Base-by-base conservation (phyloP, 164 flowering plant species). In the Platanus orientalis region DNA sequence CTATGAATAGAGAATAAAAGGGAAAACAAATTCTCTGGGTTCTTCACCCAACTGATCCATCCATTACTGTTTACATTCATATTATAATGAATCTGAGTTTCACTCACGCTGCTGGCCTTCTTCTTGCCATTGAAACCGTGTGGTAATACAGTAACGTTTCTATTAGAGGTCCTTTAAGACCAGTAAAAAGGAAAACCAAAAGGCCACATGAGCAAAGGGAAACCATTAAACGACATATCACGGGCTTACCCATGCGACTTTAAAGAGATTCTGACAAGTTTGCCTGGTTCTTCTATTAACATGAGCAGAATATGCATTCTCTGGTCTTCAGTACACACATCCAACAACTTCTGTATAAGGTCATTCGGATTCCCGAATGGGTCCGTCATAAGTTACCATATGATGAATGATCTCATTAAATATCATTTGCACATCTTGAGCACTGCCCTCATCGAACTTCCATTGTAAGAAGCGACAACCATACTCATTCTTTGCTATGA, bases 351-450 rank as follows among this genome's bases (percentile, higher is more conserved):
- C 74, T 94, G 98, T 54, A 94, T 71, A 16, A 94, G 86, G 70
- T 94, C n/a, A n/a, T n/a, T n/a, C n/a, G n/a, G 91, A 64, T 94
- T 94, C 16, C 96, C 98, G 71, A 90, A 94, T 0, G 92, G 91
- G 62, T 94, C 73, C 67, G 75, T 73, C 93, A 85, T 84, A 58
- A 94, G 91, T 59, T 94, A 73, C 83, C 19, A 80, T 71, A 63
- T 82, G 84, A 52, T 75, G 70, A 21, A 87, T 78, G 9, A 89
- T 68, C 64, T 80, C 90, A 56, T 71, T 56, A 68, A 86, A 93
- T 69, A 93, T 78, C 11, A 82, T 64, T 30, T 80, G 66, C 51
- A 83, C 72, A 54, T 85, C 84, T 61, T 74, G 67, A 6, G 67
- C 57, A 21, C 73, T 78, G 16, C 88, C 86, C 65, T 83, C 90